Evolutionary conservation across 148 eudicot species (phyloP).

Genomic region (Selenicereus undatus): DNA sequence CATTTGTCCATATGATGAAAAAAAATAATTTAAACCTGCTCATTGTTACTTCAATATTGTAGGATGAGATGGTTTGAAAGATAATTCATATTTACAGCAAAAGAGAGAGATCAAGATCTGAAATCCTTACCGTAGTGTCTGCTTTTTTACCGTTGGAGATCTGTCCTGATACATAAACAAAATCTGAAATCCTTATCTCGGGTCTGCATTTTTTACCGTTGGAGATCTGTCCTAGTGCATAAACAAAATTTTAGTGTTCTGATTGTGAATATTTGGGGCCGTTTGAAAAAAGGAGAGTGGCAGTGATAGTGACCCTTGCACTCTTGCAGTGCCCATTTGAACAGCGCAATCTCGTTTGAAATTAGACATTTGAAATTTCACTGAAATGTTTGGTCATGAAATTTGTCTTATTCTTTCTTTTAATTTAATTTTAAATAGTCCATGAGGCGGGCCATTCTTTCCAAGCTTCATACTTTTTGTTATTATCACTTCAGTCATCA

Average conservation of each 20-base stretch:
- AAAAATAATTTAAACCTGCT: no score
- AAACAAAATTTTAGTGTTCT: background rate
- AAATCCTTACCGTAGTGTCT: background rate
- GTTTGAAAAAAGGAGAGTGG: background rate
- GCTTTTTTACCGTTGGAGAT: constrained; percentile 13
- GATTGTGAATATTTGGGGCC: background rate
- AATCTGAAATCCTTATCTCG: background rate
- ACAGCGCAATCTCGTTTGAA: background rate
- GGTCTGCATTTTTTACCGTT: constrained; percentile 11
- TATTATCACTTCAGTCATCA: background rate
- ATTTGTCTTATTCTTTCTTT: background rate
- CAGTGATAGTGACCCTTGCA: background rate
- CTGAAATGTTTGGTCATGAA: background rate
- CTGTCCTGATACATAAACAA: background rate
- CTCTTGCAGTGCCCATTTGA: background rate
- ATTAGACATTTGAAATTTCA: background rate
- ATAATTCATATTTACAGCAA: no score
- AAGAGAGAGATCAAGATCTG: no score
- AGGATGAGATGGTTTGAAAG: no score
- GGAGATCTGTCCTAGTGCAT: background rate
- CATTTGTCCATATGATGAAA: no score
- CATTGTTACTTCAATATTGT: no score
- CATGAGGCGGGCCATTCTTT: background rate
- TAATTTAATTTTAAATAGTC: background rate
- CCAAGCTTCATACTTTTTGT: no score